Conservation (phyloP, 129 eudicot species). For the Flaveria brownii region DNA sequence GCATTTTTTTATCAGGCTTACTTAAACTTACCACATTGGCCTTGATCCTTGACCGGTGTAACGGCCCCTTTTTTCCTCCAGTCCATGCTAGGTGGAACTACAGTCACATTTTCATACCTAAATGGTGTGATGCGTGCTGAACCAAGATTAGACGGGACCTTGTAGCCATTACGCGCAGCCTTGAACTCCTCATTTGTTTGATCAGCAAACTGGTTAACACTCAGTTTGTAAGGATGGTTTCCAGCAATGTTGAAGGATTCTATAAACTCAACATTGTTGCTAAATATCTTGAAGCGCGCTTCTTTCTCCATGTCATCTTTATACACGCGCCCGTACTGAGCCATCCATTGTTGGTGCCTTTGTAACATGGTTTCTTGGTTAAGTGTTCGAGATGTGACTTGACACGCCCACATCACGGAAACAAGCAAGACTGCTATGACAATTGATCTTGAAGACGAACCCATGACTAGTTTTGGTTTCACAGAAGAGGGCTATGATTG, state of each 20-base stretch:
- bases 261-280: conserved; percentile 35
- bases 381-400: conserved; percentile 31
- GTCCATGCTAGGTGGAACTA: conserved; percentile 27
- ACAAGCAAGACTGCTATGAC: conserved; percentile 1
- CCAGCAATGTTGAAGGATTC: conserved; percentile 37
- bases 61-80: conserved; percentile 33
- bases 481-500: not conserved
- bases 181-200: conserved; percentile 47
- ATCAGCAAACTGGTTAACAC: conserved; percentile 47
- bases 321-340: conserved; percentile 44
- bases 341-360: conserved; percentile 49
- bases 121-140: conserved; percentile 35
- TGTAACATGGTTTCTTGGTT: conserved; percentile 32
- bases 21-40: conserved; percentile 27
- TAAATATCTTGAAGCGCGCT: conserved; percentile 35
- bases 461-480: conserved; percentile 17
- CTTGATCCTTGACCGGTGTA: conserved; percentile 33
- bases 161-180: conserved; percentile 44
- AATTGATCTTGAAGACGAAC: conserved; percentile 1
- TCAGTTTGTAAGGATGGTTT: conserved; percentile 33
- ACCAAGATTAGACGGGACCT: conserved; percentile 9
- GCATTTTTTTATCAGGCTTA: not conserved
- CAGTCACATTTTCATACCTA: conserved; percentile 72
- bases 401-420: conserved; percentile 32
- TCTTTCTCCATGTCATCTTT: conserved; percentile 38